Evolutionary conservation across 148 eudicot genomes (phyloP), one percentile per base, ranked within the genome.

Genomic region (Euryodendron excelsum): DNA sequence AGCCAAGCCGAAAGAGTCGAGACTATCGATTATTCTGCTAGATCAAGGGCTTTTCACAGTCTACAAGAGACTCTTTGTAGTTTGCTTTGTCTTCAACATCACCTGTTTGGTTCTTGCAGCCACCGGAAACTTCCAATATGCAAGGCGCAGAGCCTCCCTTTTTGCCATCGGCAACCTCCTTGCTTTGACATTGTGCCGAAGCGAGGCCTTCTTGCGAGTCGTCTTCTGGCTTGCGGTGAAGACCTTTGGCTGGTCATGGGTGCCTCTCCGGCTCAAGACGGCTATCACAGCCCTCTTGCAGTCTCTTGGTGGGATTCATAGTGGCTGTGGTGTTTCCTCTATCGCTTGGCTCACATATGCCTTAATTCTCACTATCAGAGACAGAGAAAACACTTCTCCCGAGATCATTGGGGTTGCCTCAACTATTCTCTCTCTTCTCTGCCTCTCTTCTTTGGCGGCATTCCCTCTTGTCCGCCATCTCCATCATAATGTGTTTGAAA

Each of bases 301-400:
- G 59, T 86, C 86, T n/a, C 82, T 88, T 1, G 89, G 91, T 0
- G 91, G 91, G 33, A 80, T 88, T 28, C 91, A 88, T 77, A 88
- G 91, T 56, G 78, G 89, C 17, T 86, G 89, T 37, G 91, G 87
- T 0, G 3, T 88, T 14, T 88, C 91, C 7, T 86, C 89, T 31
- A 73, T 88, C 8, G 86, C 79, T 1, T 88, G 91, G 91, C 81
- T 88, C 0, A 31, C 77, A 1, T 84, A 86, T 31, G 83, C 89
- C 1, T 21, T 88, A 13, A 68, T 80, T 31, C 80, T 86, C 28
- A 84, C 91, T 39, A 73, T 86, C 0, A 82, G 79, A 72, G 78
- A 88, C 67, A 67, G 74, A 37, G 83, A 82, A 30, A 80, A 82
- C 73, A 82, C 78, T 44, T 77, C 89, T 9, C 56, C 69, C 1